Conservation (phyloP, 2,329 filamentous ascomycete genomes). For the Diplodia sapinea region DNA sequence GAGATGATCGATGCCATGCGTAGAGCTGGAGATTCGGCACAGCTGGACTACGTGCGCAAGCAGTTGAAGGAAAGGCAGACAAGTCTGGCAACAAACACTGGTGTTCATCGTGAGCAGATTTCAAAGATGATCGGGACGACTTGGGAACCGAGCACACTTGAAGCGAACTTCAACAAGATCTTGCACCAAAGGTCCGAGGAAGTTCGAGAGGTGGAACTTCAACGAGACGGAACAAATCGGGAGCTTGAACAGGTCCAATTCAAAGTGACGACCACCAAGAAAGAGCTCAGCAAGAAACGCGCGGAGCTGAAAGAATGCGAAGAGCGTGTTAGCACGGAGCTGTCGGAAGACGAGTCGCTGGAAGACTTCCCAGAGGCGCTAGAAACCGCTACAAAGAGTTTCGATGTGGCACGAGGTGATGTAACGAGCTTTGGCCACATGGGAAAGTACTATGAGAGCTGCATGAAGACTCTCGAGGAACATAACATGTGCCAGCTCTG, state of each 20-base stretch:
- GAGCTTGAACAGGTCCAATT: conserved; percentile 80
- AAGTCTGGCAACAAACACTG: conserved; percentile 77
- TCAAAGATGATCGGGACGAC: conserved; percentile 65
- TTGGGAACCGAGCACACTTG: conserved; percentile 75
- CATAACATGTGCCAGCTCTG: conserved; percentile 80
- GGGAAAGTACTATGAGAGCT: conserved; percentile 73
- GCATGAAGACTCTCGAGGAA: conserved; percentile 67
- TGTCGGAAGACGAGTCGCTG: conserved; percentile 40
- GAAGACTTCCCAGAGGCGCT: conserved; percentile 59
- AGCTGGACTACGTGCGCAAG: conserved; percentile 81
- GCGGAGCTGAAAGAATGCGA: conserved; percentile 68
- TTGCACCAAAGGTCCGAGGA: conserved; percentile 63
- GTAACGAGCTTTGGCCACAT: conserved; percentile 72
- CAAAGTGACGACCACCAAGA: conserved; percentile 68
- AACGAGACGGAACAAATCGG: conserved; percentile 72
- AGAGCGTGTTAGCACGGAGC: conserved; percentile 58
- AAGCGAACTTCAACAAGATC: conserved; percentile 70
- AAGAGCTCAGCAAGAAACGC: conserved; percentile 68
- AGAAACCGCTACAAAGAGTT: conserved; percentile 57
- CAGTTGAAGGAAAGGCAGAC: conserved; percentile 75
- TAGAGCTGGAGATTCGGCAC: conserved; percentile 80
- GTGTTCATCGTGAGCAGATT: conserved; percentile 75
- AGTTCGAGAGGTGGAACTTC: conserved; percentile 69
- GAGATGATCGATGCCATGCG: conserved; percentile 85
- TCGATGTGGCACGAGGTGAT: conserved; percentile 64